Evolutionary conservation across 306 rosid species (phyloP).

Genomic region (Malus fusca): DNA sequence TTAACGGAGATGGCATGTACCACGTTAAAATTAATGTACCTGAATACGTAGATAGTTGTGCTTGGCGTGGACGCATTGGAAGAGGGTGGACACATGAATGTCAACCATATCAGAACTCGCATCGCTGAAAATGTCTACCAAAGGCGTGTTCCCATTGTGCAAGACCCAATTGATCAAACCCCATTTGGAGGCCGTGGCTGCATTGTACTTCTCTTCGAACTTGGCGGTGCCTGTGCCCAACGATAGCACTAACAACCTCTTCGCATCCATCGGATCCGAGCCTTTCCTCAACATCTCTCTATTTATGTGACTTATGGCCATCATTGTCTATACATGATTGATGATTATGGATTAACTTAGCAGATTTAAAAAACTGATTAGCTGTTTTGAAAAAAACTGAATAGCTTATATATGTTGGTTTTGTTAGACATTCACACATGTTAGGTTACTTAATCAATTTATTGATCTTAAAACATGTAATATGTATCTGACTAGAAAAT

Average conservation of each 20-base stretch:
- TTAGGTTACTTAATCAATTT: not conserved
- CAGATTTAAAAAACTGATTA: too few relatives aligned
- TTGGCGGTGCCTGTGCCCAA: conserved; percentile 35
- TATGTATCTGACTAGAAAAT: not conserved
- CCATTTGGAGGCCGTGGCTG: conserved; percentile 29
- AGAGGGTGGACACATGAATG: conserved; percentile 32
- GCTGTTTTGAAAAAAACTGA: too few relatives aligned
- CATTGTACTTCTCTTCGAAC: conserved; percentile 22
- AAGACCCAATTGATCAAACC: conserved; percentile 28
- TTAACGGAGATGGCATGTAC: not conserved
- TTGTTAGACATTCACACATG: too few relatives aligned
- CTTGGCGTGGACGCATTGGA: conserved; percentile 11
- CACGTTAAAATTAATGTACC: not conserved
- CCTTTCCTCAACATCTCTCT: conserved; percentile 11
- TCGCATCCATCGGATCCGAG: conserved; percentile 21
- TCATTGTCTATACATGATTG: conserved; percentile 19
- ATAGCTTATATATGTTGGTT: not conserved
- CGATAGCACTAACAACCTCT: conserved; percentile 29
- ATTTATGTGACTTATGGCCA: conserved; percentile 27
- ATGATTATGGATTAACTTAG: not conserved
- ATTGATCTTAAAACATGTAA: not conserved
- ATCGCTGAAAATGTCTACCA: conserved; percentile 22
- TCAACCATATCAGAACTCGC: conserved; percentile 41
- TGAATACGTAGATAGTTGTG: conserved; percentile 37
- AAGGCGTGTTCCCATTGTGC: conserved; percentile 19